Evolutionary conservation across 768 basidiomycete species (phyloP), one percentile per base, ranked within the genome.

Genomic region (Plicaturopsis crispa): DNA sequence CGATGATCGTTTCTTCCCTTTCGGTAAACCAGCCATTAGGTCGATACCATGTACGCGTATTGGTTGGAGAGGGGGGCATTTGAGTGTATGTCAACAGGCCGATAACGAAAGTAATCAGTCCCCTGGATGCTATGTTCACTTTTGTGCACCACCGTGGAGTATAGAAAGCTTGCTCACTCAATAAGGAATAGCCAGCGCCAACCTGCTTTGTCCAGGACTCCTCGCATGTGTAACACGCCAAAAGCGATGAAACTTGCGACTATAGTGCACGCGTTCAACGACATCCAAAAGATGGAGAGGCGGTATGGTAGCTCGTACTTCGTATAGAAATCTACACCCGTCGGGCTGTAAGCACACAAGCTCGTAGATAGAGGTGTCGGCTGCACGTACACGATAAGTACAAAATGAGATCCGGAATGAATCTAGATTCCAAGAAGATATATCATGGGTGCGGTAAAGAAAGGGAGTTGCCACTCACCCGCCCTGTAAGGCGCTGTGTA

Each of bases 1-100:
- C 76, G 65, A 77, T 66, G 35, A 83, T 82, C 1, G 63, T 56
- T 47, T 80, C 79, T 44, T 81, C 74, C 14, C 72, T 59, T 34
- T 76, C 74, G 0, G 69, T 75, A 50, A 79, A 80, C 78, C 78
- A 81, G 0, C 78, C 75, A 26, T 73, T 70, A 0, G 72, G 72
- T 33, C 77, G 52, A 60, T 72, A 77, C 70, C 75, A 71, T 1
- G 64, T 53, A 41, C 66, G 72, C 1, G 78, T 75, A 46, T 77
- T 74, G 2, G 74, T 79, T 2, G 77, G 77, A 3, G 72, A 72
- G 23, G 74, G 65, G 5, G 79, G 78, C 67, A 78, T 72, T 38
- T 55, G 65, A 58, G 77, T 77, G 55, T 74, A 79, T 1, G 75
- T 67, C 2, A 60, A 54, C 12, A 77, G 28, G 1, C 78, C 78